These are phyloP conservation scores for Acanthamoeba royreba DNA, from an alignment of 208 protist species.

Conservation along the genomic window DNA sequence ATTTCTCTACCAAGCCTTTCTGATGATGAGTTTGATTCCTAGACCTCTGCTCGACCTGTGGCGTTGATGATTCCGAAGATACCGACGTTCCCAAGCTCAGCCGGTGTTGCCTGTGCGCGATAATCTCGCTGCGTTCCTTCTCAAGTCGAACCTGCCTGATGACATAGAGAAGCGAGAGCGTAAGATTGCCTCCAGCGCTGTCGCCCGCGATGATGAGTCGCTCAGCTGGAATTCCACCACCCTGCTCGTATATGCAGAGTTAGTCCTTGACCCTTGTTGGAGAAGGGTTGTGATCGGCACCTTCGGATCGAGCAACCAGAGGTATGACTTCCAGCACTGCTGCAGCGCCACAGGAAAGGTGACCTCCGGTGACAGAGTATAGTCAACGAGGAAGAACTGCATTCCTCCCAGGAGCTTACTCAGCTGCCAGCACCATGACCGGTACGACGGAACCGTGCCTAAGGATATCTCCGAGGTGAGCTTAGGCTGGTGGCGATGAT, in stretches of 20 bases:
- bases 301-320: not conserved
- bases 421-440: not conserved
- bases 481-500: not conserved
- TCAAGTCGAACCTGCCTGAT: not conserved
- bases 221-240: not conserved
- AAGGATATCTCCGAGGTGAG: too few species aligned
- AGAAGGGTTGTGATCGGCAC: not conserved
- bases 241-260: not conserved
- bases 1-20: not conserved
- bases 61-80: not conserved
- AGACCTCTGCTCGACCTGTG: not conserved
- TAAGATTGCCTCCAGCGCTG: not conserved
- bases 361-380: not conserved
- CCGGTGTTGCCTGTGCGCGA: not conserved
- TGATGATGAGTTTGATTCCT: not conserved
- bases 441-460: not conserved
- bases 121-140: not conserved
- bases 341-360: not conserved
- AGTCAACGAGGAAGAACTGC: not conserved
- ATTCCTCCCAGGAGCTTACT: not conserved
- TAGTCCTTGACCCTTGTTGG: not conserved
- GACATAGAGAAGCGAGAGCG: not conserved
- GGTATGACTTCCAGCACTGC: not conserved
- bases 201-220: not conserved
- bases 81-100: not conserved